phyloP scores from a whole-genome alignment of 176 grass and related monocot genomes.

The Hordeum marinum region DNA sequence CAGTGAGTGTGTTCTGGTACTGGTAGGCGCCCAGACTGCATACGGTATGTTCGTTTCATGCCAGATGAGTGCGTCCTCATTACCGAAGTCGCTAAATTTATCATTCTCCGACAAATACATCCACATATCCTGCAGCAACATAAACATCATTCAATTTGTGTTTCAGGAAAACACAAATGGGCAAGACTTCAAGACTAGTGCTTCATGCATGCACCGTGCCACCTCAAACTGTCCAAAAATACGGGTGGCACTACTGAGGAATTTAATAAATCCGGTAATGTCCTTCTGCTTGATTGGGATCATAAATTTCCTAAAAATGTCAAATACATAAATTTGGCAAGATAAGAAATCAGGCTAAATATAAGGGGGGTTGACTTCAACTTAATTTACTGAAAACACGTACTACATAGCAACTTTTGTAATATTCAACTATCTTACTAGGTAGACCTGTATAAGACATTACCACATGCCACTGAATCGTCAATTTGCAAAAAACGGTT shows the following conservation, averaged over 20 bases:
- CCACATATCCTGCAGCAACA: slow-evolving; percentile 93
- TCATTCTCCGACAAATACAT: slow-evolving; percentile 87
- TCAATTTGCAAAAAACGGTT: background rate
- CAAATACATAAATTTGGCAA: background rate
- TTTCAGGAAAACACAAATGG: slow-evolving; percentile 1
- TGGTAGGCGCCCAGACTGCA: slow-evolving; percentile 71
- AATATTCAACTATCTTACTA: background rate
- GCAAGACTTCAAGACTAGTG: background rate
- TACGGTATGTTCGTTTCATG: slow-evolving; percentile 98
- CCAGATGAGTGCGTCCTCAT: slow-evolving; percentile 91
- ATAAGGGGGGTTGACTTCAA: background rate
- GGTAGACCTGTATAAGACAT: background rate
- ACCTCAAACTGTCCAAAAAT: background rate
- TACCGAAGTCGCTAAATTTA: slow-evolving; percentile 84
- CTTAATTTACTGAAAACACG: background rate
- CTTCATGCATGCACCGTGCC: background rate
- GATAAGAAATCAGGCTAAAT: background rate
- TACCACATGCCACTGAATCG: background rate
- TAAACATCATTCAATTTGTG: slow-evolving; percentile 1
- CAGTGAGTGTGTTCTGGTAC: slow-evolving; percentile 59
- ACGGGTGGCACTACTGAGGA: background rate
- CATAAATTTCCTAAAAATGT: background rate
- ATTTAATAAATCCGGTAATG: background rate
- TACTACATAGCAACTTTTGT: background rate
- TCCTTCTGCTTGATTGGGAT: background rate